Evolutionary conservation across 257 asterid genomes (phyloP), one percentile per base, ranked within the genome.

Genomic region (Solanum verrucosum): DNA sequence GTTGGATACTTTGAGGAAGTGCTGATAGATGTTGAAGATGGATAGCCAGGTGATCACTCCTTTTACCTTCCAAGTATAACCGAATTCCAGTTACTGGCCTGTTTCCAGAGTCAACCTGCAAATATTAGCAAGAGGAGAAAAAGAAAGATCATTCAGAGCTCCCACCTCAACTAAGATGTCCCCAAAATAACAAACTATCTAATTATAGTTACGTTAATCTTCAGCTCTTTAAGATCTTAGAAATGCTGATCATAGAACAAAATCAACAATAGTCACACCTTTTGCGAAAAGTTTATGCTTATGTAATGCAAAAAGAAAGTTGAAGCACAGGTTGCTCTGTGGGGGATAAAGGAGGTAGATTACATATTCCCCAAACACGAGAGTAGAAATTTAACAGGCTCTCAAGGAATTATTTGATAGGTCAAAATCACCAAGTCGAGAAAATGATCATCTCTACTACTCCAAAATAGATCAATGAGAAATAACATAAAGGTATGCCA

Each of bases 51-150:
- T 95, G 98, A 91, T 97, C 98, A 37, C 98, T 93, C 89, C 91
- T 91, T 89, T 97, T 95, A 87, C 99, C 98, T 93, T 97, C 99
- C 92, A 97, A 92, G 93, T 91, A 95, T 86, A 97, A 89, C 83
- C 99, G 97, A 78, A 97, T 71, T 35, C 99, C 99, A 4, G 99
- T 97, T 34, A 95, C 98, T 0, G 98, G 99, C n/a, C 95, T 93
- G 88, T 92, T 93, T 29, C 93, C 94, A 0, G 99, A 93, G 85
- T 96, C 98, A 13, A 95, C 98, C 99, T 96, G 90, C 90, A 85
- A 46, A 70, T 46, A 15, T 40, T 89, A 59, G 44, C 59, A 37
- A 63, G 87, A 71, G 65, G 84, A 35, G 84, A 29, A 15, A 46
- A 82, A 46, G 10, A 18, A 65, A 20, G 60, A 77, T 67, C 65